Conservation (phyloP, 345 rosid genomes). For the Acer yangbiense region DNA sequence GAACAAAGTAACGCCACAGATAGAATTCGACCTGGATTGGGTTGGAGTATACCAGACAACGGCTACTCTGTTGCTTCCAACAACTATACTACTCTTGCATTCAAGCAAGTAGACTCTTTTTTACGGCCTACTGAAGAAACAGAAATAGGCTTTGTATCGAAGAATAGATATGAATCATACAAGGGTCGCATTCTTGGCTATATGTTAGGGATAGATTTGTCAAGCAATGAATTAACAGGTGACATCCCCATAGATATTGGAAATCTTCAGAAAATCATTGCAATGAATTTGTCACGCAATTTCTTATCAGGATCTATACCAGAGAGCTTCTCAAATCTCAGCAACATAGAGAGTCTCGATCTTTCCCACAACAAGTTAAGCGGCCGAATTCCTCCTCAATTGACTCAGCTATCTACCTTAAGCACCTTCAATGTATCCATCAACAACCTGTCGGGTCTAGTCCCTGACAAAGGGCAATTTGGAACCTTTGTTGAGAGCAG, state of each 20-base stretch:
- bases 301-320: background rate
- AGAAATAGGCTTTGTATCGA: background rate
- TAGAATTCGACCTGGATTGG: too few species aligned
- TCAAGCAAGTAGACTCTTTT: rapidly evolving
- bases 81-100: background rate
- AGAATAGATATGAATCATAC: background rate
- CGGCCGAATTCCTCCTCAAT: background rate
- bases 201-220: background rate
- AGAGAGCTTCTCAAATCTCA: background rate
- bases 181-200: background rate
- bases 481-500: background rate
- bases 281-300: background rate
- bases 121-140: too few species aligned
- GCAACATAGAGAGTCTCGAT: background rate
- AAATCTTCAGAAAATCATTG: background rate
- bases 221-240: background rate
- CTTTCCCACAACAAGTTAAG: background rate
- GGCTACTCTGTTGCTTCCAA: background rate
- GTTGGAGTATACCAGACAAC: too few species aligned
- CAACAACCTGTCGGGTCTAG: background rate
- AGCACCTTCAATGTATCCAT: background rate
- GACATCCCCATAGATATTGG: background rate
- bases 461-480: background rate
- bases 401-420: background rate
- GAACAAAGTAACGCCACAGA: background rate